Base-by-base conservation (phyloP, 1,139 yeast genomes). In the Taiozyma onychis region DNA sequence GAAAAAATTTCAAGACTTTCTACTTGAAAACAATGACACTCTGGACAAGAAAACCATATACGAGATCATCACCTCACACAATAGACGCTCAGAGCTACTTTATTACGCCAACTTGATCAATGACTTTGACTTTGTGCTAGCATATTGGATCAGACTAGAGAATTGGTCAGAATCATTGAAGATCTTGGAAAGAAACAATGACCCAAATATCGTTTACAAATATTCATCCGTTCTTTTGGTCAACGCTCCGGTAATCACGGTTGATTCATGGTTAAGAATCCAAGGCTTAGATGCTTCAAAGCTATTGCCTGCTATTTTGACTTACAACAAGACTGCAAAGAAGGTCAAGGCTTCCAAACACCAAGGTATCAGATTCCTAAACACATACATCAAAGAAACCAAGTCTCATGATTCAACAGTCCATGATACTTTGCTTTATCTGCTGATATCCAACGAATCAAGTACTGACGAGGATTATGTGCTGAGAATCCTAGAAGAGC, bases 151-250 rank as follows among this genome's bases (percentile, higher is more conserved):
- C 14, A 78, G 83, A 44, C 66, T 73, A 26, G 85, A 83, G 53
- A 77, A 85, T 51, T 95, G 97, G 96, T 65, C 72, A 5, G 84
- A 83, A 51, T 87, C 96, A 0, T 66, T 90, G 45, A 77, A 78
- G 48, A 77, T 82, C 0, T 65, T 89, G 46, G 77, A 79, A 45
- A 70, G 73, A 44, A 79, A 79, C 52, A 70, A 52, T 26, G 75
- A 78, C 45, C 69, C 75, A 1, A 73, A 74, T 1, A 65, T 80
- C 10, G 76, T 86, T 3, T 89, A 89, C 67, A 75, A 78, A 51
- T 81, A 81, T 53, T 75, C 97, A 0, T 81, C 86, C 0, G 81
- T 83, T 0, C 66, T 93, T 41, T 66, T 93, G 50, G 73, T 83
- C 6, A 87, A 88, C 59, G 69, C 78, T 10, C 93, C 99, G 0